Evolutionary conservation across 495 filamentous ascomycete species (phyloP), one percentile per base, ranked within the genome.

Genomic region (Penicillium simplicissimum): DNA sequence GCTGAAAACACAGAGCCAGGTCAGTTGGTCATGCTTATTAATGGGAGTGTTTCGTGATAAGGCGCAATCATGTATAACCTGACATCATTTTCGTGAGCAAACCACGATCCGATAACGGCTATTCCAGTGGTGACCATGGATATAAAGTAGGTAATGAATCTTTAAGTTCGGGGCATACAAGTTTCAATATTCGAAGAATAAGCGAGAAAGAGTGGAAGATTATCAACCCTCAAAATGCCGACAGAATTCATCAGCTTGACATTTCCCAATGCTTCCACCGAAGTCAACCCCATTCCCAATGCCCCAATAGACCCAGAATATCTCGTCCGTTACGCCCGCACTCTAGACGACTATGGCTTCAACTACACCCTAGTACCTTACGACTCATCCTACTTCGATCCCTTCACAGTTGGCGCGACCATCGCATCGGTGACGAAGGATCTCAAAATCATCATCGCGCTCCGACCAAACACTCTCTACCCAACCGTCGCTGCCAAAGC

Each of bases 291-390:
- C n/a, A 75, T 82, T 64, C 75, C 79, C 14, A 71, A 71, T 57
- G 74, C 79, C 10, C 17, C 55, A 1, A 78, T 83, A 53, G 81
- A 84, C 57, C 77, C 76, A 10, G 75, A 77, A 1, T 83, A 72
- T 63, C 72, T 83, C 1, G 52, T 62, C 9, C 76, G 81, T 31
- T 84, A 84, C 62, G 80, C 82, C 25, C 74, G 78, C 15, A 73
- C 71, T 15, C 71, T 84, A 2, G 80, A 84, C 61, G 82, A 83
- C 52, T 82, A 83, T 66, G 79, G 52, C 14, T 84, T 77, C 63
- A 81, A 83, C 68, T 83, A 84, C 62, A 84, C 82, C 1, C 69
- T 84, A 1, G 77, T 84, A 5, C 82, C 82, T 1, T 84, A 84
- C 56, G 75, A 78, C 52, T 82, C 79, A 3, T 76, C 77, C 7